Conservation (phyloP, 768 basidiomycete species). For the Suillus ampliporus region DNA sequence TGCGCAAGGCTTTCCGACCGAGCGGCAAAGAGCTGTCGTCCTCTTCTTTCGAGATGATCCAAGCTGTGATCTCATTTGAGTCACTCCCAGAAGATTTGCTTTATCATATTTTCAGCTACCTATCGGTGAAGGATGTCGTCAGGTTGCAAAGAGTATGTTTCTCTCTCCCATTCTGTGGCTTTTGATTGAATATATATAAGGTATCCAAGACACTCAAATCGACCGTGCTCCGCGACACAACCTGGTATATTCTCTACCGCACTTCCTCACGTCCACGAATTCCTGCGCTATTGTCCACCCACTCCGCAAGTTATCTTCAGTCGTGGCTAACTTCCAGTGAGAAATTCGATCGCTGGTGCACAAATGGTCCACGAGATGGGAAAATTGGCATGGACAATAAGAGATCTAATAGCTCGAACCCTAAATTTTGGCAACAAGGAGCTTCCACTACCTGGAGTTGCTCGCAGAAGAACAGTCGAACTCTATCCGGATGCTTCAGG, state of each 20-base stretch:
- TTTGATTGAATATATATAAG: not conserved
- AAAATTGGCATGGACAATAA: not conserved
- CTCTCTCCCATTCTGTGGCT: not conserved
- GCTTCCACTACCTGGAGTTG: constrained; percentile 7
- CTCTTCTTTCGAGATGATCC: constrained; percentile 10
- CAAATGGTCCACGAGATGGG: constrained; percentile 10
- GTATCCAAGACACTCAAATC: constrained; percentile 7
- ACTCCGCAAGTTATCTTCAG: constrained; percentile 4
- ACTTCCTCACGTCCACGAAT: not conserved
- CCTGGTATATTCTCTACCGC: not conserved
- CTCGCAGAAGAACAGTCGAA: constrained; percentile 10
- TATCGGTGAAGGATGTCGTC: constrained; percentile 2
- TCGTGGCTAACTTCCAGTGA: constrained; percentile 10
- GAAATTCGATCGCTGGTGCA: constrained; percentile 8
- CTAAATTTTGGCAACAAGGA: constrained; percentile 5
- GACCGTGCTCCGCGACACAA: constrained; percentile 1
- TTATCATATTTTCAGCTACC: not conserved
- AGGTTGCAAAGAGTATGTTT: constrained; percentile 5
- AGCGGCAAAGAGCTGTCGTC: not conserved
- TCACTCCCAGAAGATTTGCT: constrained; percentile 2
- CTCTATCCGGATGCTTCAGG: constrained; percentile 7
- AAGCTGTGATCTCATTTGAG: constrained; percentile 9
- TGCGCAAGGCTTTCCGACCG: constrained; percentile 9
- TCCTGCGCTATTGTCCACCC: constrained; percentile 4
- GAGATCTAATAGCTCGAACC: constrained; percentile 2